Evolutionary conservation across 164 flowering plant species (phyloP).

Genomic region (Akebia trifoliata): DNA sequence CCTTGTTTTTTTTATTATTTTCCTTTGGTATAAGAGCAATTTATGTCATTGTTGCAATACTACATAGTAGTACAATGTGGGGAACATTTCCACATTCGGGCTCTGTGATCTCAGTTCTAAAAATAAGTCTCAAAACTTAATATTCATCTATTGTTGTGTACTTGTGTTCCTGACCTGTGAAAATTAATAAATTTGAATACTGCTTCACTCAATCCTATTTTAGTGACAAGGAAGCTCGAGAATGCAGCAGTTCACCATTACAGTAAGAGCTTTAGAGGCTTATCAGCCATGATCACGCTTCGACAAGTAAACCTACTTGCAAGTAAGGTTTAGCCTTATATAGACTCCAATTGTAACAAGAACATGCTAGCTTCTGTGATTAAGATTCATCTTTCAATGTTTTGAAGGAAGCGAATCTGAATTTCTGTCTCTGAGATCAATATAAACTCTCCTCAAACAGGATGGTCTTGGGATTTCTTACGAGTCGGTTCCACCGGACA

Average conservation of each 20-base stretch:
- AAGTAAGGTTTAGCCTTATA: constrained; percentile 14
- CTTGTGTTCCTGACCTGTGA: too few relatives aligned
- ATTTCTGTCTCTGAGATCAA: constrained; percentile 38
- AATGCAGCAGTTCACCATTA: constrained; percentile 35
- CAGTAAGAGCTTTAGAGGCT: constrained; percentile 54
- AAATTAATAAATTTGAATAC: too few relatives aligned
- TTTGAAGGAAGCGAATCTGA: constrained; percentile 30
- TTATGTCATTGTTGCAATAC: too few relatives aligned
- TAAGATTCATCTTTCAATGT: neutral
- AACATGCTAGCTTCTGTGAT: neutral
- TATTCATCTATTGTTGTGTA: too few relatives aligned
- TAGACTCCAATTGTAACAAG: neutral
- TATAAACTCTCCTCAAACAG: constrained; percentile 32
- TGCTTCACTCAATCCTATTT: too few relatives aligned
- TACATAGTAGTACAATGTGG: too few relatives aligned
- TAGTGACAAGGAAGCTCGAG: constrained; percentile 15
- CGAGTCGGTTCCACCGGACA: constrained; percentile 17
- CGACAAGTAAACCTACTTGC: constrained; percentile 31
- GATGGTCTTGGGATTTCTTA: constrained; percentile 52
- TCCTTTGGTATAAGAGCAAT: too few relatives aligned
- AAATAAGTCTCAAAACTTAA: too few relatives aligned
- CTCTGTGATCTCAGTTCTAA: too few relatives aligned
- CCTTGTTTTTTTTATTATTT: too few relatives aligned
- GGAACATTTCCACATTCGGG: too few relatives aligned
- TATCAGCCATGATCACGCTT: constrained; percentile 44